Evolutionary conservation across 2,329 filamentous ascomycete species (phyloP).

Genomic region (Escovopsis sp.): DNA sequence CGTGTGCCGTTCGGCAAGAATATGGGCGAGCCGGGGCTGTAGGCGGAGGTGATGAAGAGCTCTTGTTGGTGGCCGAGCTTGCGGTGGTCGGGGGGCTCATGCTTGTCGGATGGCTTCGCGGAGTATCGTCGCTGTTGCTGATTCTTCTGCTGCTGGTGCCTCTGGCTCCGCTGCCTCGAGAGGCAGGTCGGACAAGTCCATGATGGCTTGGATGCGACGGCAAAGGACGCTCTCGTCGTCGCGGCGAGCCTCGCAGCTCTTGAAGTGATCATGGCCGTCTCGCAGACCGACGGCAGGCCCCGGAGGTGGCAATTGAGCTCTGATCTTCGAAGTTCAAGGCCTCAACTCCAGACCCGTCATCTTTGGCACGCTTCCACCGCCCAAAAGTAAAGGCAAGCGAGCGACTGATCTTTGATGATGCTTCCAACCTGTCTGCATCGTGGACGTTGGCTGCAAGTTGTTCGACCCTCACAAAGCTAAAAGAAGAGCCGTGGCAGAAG

Average conservation of each 20-base stretch:
- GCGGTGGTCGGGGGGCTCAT: slow-evolving; percentile 39
- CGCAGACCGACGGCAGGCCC: slow-evolving; percentile 1
- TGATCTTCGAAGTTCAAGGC: neutral
- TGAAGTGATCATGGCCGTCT: slow-evolving; percentile 17
- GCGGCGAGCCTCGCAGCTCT: slow-evolving; percentile 9
- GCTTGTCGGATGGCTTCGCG: slow-evolving; percentile 12
- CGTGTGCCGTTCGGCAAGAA: slow-evolving; percentile 70
- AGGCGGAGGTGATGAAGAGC: slow-evolving; percentile 64
- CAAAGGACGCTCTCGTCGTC: slow-evolving; percentile 1
- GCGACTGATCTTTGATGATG: too few relatives aligned
- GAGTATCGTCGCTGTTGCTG: slow-evolving; percentile 14
- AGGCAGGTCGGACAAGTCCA: slow-evolving; percentile 21
- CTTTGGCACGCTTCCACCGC: too few relatives aligned
- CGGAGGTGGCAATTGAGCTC: neutral
- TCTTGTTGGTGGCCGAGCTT: slow-evolving; percentile 50
- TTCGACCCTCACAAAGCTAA: too few relatives aligned
- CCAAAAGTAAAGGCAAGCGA: too few relatives aligned
- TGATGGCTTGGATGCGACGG: slow-evolving; percentile 7
- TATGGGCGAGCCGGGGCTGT: slow-evolving; percentile 75
- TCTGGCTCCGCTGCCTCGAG: slow-evolving; percentile 4
- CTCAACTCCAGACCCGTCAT: too few relatives aligned
- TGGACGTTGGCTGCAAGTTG: too few relatives aligned
- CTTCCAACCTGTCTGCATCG: too few relatives aligned
- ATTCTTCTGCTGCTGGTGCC: too few relatives aligned
- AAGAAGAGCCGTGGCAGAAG: too few relatives aligned